Conservation (phyloP, 768 basidiomycete genomes). For the Bullera alba region DNA sequence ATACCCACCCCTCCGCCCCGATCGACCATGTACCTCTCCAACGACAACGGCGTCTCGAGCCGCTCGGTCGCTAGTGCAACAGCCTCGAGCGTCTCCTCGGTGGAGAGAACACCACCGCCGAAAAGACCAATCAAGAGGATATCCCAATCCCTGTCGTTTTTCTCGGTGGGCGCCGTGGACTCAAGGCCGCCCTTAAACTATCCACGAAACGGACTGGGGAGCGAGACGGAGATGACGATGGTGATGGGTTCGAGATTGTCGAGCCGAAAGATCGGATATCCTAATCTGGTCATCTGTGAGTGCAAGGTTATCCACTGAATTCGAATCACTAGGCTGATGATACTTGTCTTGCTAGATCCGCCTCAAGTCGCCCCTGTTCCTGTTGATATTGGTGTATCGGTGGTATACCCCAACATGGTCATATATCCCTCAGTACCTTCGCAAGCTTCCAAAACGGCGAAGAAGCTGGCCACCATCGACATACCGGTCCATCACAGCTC, state of each 20-base stretch:
- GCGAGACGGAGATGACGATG: not conserved
- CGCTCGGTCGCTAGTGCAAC: not conserved
- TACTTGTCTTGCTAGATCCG: too few relatives aligned
- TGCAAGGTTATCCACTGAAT: too few relatives aligned
- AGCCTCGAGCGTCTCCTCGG: not conserved
- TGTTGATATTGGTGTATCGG: too few relatives aligned
- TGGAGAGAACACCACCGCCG: too few relatives aligned
- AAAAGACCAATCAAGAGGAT: conserved; percentile 4
- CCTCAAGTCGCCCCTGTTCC: too few relatives aligned
- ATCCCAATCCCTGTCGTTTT: conserved; percentile 2
- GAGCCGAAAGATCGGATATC: not conserved
- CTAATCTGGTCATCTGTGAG: conserved; percentile 3
- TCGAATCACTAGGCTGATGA: too few relatives aligned
- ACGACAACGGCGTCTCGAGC: not conserved
- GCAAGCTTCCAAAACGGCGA: too few relatives aligned
- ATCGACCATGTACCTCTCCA: not conserved
- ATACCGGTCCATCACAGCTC: too few relatives aligned
- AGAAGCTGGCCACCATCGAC: too few relatives aligned
- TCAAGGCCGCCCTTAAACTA: conserved; percentile 5
- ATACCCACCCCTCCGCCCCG: not conserved
- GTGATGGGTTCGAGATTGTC: conserved; percentile 5
- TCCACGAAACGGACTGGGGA: conserved; percentile 1
- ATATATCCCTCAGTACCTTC: too few relatives aligned
- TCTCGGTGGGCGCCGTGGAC: conserved; percentile 9
- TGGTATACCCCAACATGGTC: too few relatives aligned